Conservation (phyloP, 2,329 filamentous ascomycete species). For the Dryadomyces quercivorus region DNA sequence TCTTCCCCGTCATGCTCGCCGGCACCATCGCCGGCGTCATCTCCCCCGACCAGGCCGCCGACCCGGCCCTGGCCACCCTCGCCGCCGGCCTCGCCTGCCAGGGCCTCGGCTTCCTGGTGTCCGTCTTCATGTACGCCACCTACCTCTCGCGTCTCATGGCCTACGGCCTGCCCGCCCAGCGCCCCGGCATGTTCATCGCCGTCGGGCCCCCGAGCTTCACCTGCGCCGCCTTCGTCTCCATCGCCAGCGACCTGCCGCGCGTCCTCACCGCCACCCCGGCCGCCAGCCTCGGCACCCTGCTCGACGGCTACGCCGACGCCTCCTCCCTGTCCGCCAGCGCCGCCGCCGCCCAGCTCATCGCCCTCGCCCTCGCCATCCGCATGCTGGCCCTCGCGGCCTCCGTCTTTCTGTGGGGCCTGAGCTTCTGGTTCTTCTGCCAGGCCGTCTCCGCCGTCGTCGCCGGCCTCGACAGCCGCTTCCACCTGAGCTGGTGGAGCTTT, state of each 20-base stretch:
- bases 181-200: constrained; percentile 52
- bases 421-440: constrained; percentile 44
- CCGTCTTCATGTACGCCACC: constrained; percentile 46
- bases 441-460: constrained; percentile 30
- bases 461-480: constrained; percentile 23
- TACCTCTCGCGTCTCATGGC: constrained; percentile 48
- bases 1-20: constrained; percentile 51
- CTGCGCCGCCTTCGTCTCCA: constrained; percentile 22
- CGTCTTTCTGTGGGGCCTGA: constrained; percentile 53
- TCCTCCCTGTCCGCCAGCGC: not conserved
- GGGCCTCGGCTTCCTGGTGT: constrained; percentile 46
- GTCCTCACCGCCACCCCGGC: constrained; percentile 9
- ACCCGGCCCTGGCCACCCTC: constrained; percentile 38
- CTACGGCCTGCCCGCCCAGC: constrained; percentile 39
- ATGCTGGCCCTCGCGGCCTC: constrained; percentile 26
- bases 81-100: constrained; percentile 46
- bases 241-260: constrained; percentile 20
- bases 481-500: constrained; percentile 48
- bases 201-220: constrained; percentile 44
- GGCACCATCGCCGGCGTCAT: constrained; percentile 47
- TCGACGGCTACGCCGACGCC: constrained; percentile 5
- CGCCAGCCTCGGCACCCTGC: not conserved
- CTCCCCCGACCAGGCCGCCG: constrained; percentile 31
- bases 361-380: constrained; percentile 13
- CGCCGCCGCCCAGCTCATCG: not conserved